phyloP scores from a whole-genome alignment of 768 basidiomycete species.

The Sutorius australiensis region DNA sequence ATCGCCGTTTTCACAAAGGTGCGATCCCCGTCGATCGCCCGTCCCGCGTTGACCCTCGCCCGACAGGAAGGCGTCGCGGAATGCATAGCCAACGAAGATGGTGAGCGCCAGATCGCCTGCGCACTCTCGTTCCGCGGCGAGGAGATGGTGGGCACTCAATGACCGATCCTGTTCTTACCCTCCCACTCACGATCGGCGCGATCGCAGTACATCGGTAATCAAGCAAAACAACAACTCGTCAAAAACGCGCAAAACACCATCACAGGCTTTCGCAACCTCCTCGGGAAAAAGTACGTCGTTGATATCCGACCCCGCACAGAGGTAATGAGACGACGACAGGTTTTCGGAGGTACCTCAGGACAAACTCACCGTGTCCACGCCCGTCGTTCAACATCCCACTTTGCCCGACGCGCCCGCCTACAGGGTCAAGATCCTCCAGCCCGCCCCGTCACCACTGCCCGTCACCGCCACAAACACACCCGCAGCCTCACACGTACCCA shows the following conservation, averaged over 20 bases:
- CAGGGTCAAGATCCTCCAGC: constrained; percentile 75
- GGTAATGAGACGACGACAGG: constrained; percentile 34
- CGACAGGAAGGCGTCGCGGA: constrained; percentile 83
- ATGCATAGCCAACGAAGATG: constrained; percentile 98
- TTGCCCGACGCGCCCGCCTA: constrained; percentile 73
- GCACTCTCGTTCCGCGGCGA: constrained; percentile 89
- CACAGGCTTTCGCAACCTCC: constrained; percentile 86
- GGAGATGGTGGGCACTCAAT: constrained; percentile 65
- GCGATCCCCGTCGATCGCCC: constrained; percentile 28
- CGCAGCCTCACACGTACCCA: constrained; percentile 61
- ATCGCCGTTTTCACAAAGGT: constrained; percentile 96
- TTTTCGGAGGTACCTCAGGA: constrained; percentile 71
- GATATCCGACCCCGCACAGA: neutral
- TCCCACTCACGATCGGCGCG: constrained; percentile 3
- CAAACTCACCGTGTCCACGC: constrained; percentile 52
- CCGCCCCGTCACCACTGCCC: constrained; percentile 68
- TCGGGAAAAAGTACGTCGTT: constrained; percentile 78
- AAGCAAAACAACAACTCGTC: constrained; percentile 90
- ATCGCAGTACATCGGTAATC: constrained; percentile 89
- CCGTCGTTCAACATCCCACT: constrained; percentile 74
- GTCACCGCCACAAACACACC: constrained; percentile 56
- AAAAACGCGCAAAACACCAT: constrained; percentile 95
- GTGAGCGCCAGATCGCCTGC: constrained; percentile 96
- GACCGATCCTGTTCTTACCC: constrained; percentile 1
- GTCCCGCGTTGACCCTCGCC: neutral